Base-by-base conservation (phyloP, 2,329 filamentous ascomycete species). In the Taxawa tesnikishii region DNA sequence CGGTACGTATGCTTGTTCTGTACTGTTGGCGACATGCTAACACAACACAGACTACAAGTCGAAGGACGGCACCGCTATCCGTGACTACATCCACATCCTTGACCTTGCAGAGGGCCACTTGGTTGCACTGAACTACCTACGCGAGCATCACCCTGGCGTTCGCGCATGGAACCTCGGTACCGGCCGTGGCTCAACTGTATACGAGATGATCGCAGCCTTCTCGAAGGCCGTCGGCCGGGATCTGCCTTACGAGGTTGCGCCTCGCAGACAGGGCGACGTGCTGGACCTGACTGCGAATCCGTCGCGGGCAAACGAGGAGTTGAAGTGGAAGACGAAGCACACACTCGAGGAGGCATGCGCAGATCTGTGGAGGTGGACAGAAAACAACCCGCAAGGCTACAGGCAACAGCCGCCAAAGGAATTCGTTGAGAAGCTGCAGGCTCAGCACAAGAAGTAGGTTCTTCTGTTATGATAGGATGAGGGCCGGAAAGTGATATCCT, bases 141-240 rank as follows among this genome's bases (percentile, higher is more conserved):
- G 81, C 47, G 70, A 81, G 43, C 65, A 88, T 45, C 73, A 84
- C 49, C 88, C 90, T 12, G 90, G 90, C 35, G 82, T 94, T 44
- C 81, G 83, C 55, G 87, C 85, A 35, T 98, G 88, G 88, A 98
- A 98, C 62, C 59, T 98, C 45, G 92, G 92, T 37, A 94, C 87
- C 1, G 90, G 90, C 39, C 83, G 80, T 47, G 90, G 90, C 46
- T 92, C 81, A 60, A 98, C 90, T 14, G 90, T 98, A 36, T 90
- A 87, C 53, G 87, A 98, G 56, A 98, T 98, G 67, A 78, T 98
- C 71, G 83, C 88, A 46, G 87, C 90, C 33, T 98, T 98, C 65
- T 82, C 77, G 61, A 62, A 73, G 31, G 84, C 83, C 12, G 87
- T 94, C 14, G 90, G 90, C 40, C 79, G 76, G 31, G 75, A 90